A percentile compares a stretch with the other conserved stretches of the same genome.
Evolutionary conservation across 1,139 yeast genomes (phyloP).

Genomic region (Candida labiduridarum): DNA sequence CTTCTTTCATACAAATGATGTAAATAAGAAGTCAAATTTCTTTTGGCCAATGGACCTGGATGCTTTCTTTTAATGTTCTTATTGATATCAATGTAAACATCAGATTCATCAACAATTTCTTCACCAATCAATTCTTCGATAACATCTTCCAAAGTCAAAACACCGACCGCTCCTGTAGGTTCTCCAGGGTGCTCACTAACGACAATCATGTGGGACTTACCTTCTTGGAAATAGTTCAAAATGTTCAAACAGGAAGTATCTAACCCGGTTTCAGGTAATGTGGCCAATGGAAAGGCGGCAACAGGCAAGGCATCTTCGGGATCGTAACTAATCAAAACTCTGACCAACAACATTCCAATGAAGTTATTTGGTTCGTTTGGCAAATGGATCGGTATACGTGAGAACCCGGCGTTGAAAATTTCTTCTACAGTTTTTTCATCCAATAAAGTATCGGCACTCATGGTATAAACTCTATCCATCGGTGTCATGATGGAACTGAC

Average conservation of each 20-base stretch:
- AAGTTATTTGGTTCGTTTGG: conserved; percentile 90
- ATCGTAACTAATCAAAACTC: conserved; percentile 91
- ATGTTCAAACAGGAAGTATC: conserved; percentile 93
- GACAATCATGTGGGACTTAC: conserved; percentile 95
- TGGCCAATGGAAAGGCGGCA: conserved; percentile 91
- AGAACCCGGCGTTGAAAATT: conserved; percentile 91
- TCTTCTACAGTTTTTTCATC: conserved; percentile 87
- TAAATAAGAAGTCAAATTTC: conserved; percentile 68
- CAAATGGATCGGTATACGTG: conserved; percentile 92
- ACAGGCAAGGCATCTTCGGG: conserved; percentile 96
- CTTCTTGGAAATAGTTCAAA: conserved; percentile 94
- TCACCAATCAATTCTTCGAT: conserved; percentile 97
- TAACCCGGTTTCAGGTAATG: conserved; percentile 90
- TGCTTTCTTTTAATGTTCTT: conserved; percentile 79
- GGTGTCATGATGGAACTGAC: conserved; percentile 94
- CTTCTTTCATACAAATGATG: conserved; percentile 55
- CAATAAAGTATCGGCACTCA: conserved; percentile 80
- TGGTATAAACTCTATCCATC: conserved; percentile 83
- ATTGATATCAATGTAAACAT: conserved; percentile 89
- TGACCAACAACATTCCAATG: conserved; percentile 91
- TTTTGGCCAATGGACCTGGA: conserved; percentile 83
- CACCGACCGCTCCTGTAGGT: conserved; percentile 86
- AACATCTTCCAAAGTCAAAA: conserved; percentile 91
- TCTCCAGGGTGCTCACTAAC: conserved; percentile 89
- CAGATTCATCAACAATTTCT: conserved; percentile 97